Base-by-base conservation (phyloP, 2,329 filamentous ascomycete genomes). In the Nemania sp. region DNA sequence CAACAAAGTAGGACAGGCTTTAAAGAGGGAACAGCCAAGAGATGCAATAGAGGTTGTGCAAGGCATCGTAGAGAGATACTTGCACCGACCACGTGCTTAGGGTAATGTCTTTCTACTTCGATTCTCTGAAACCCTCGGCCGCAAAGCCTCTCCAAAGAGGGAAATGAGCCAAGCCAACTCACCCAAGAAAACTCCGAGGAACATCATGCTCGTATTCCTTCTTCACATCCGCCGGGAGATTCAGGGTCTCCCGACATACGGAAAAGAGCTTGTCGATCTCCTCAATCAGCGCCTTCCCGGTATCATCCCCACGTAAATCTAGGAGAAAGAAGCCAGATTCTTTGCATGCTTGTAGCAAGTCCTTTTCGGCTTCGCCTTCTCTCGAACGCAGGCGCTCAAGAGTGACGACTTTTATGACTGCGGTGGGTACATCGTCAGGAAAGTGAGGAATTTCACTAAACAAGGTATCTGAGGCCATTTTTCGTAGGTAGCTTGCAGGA, bases 301-400 rank as follows among this genome's bases (percentile, higher is more conserved):
- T 24, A 2, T 49, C n/a, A 35, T 72, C 68, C 2, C 45, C 60
- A 3, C 45, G 55, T 0, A 72, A 47, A 29, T 72, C 68, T 11
- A 73, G 70, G 1, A 70, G 41, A 22, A 73, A 71, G 56, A 73
- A 72, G 3, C 66, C 72, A 20, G 70, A 18, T 20, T 71, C 70
- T 13, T 59, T 20, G 49, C 57, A 59, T 6, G 66, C 29, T 10
- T 26, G 22, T 1, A 68, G 49, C 2, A 62, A 13, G 15, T 22
- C 38, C 22, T 53, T 52, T 22, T 61, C 66, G 22, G 41, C 52
- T 1, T 41, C 3, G 8, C 38, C 29, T 15, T 68, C 24, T n/a
- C 45, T 41, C 3, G 6, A 5, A 8, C 59, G 62, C 2, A 68
- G 45, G 18, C 32, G 22, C 49, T 22, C 49, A 10, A 71, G 41